Percentiles rank a stretch among this genome's conserved stretches.
These are phyloP conservation scores for Syzygium syzygioides DNA, from an alignment of 441 rosid species.

Conservation along the genomic window DNA sequence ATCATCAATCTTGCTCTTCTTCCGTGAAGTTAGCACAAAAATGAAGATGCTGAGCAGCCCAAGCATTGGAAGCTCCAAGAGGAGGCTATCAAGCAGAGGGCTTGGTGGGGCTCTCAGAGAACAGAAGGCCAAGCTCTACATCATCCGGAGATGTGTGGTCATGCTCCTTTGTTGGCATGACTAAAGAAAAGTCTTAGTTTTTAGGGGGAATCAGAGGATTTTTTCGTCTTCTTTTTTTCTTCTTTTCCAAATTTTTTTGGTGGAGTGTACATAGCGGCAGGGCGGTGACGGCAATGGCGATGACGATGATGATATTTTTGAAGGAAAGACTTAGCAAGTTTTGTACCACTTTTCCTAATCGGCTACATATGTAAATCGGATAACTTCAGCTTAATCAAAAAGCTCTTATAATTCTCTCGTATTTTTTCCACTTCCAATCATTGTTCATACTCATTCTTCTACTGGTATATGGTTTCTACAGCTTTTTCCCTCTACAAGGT, in stretches of 20 bases:
- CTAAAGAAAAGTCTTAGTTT: constrained; percentile 6
- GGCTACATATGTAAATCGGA: constrained; percentile 4
- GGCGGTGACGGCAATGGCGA: background rate
- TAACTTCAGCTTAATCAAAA: background rate
- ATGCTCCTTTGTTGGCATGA: constrained; percentile 99
- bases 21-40: background rate
- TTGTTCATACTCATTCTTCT: background rate
- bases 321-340: constrained; percentile 13
- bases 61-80: constrained; percentile 57
- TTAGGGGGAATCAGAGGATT: background rate
- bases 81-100: constrained; percentile 77
- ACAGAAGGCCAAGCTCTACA: constrained; percentile 87
- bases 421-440: background rate
- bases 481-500: background rate
- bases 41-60: constrained; percentile 56
- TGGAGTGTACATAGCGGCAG: constrained; percentile 33
- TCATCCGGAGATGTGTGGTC: constrained; percentile 87
- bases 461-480: background rate
- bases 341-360: constrained; percentile 12
- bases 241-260: constrained; percentile 8
- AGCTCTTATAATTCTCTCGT: background rate
- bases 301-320: background rate
- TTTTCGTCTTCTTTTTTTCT: background rate
- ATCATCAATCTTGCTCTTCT: background rate
- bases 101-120: constrained; percentile 70